A percentile compares a stretch with the other conserved stretches of the same genome.
Evolutionary conservation across 208 protist genomes (phyloP).

Genomic region (Crithidia acanthocephali): DNA sequence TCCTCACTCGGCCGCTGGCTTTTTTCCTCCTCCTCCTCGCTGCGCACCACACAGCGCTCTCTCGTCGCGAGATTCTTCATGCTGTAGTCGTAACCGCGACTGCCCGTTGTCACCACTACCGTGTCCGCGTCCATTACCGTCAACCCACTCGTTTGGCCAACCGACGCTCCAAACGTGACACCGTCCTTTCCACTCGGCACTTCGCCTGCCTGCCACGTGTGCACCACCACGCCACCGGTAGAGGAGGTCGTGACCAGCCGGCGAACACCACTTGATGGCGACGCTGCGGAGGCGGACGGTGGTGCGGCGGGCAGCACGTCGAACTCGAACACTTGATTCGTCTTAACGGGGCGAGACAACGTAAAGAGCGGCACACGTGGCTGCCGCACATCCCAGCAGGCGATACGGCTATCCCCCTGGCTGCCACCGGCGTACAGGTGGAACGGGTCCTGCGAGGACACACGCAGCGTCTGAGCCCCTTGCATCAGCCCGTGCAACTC

Average conservation of each 20-base stretch:
- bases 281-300: too few species aligned
- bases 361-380: slow-evolving; percentile 35
- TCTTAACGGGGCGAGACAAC: slow-evolving; percentile 36
- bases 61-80: not conserved
- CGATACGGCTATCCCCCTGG: slow-evolving; percentile 50
- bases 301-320: slow-evolving; percentile 27
- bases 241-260: slow-evolving; percentile 53
- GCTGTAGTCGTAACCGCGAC: slow-evolving; percentile 7
- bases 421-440: slow-evolving; percentile 30
- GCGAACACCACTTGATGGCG: not conserved
- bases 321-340: slow-evolving; percentile 61
- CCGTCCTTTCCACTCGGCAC: not conserved
- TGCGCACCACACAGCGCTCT: not conserved
- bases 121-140: slow-evolving; percentile 14
- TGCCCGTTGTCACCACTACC: slow-evolving; percentile 24
- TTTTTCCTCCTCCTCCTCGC: not conserved
- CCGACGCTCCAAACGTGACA: slow-evolving; percentile 5
- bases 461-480: slow-evolving; percentile 31
- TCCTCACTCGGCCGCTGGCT: not conserved
- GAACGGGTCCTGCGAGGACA: slow-evolving; percentile 19
- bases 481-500: slow-evolving; percentile 41
- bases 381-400: slow-evolving; percentile 72
- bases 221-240: slow-evolving; percentile 49
- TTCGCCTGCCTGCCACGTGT: slow-evolving; percentile 24
- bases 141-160: slow-evolving; percentile 28